Evolutionary conservation across 2,329 filamentous ascomycete species (phyloP), one percentile per base, ranked within the genome.

Genomic region (Magnaporthiopsis incrustans): DNA sequence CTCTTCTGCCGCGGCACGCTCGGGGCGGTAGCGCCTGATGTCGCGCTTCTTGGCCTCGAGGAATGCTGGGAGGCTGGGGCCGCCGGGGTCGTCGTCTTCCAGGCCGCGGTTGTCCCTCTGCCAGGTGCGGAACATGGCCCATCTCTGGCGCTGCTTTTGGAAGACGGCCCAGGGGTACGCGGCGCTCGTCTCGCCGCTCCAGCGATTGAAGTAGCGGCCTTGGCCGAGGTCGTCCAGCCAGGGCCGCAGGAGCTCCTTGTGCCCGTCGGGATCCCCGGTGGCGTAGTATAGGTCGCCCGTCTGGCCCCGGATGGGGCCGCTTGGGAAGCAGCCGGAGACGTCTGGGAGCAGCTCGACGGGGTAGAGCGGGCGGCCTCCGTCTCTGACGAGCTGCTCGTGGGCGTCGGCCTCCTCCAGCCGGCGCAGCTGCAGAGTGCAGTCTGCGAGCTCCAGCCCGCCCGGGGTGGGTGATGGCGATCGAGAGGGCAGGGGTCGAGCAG

Each of bases 361-460:
- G 26, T 44, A 61, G 35, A 44, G 60, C n/a, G 60, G 60, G 10
- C 60, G 60, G 33, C 60, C 60, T n/a, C 60, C 35, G 1, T 61
- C 60, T 2, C n/a, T 44, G n/a, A 61, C 60, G 18, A 61, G 60
- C 18, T 18, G 22, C 5, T 61, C 22, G 60, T 61, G 53, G 15
- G 35, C 35, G 14, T 38, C 35, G 14, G 35, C 35, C 35, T 38
- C 35, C 14, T 38, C 35, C 12, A 38, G 11, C 14, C 35, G 15
- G 12, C 11, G 12, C 15, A 4, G 3, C 35, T 18, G 35, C 15
- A 38, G 35, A 38, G 1, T 4, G 5, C 35, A 18, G 15, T 38
- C 14, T 38, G 14, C 35, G 4, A 38, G 14, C 14, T 18, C 14
- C 18, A 18, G 2, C 15, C 35, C 35, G 12, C 35, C 35, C 4